Evolutionary conservation across 495 filamentous ascomycete species (phyloP), one percentile per base, ranked within the genome.

Genomic region (Peziza echinospora): DNA sequence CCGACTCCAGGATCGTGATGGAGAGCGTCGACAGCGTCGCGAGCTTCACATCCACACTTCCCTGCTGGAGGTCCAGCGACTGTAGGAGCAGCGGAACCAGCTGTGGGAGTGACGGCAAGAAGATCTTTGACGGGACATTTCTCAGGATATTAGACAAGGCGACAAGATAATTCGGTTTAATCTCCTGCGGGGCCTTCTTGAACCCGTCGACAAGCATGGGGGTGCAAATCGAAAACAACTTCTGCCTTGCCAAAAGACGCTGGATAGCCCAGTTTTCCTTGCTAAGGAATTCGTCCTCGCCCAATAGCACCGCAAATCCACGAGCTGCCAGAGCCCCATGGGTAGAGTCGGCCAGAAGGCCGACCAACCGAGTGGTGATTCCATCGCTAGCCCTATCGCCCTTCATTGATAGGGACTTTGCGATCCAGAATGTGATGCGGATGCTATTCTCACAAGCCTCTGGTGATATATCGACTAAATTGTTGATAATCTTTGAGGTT

Each of bases 71-170:
- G 48, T 82, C 77, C n/a, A 84, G 65, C 42, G 65, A 71, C 55
- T 82, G 79, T 3, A 83, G 68, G 39, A 84, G 70, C n/a, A 81
- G 68, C 0, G 79, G 76, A 5, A 76, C 63, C 17, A 83, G 63
- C 16, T 65, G 66, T 17, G 65, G 65, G 8, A 83, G 64, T 51
- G 76, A 69, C 1, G 72, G 67, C 51, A 73, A 65, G 19, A 81
- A 69, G 39, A 83, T 64, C 16, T 61, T 50, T 21, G 74, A 71
- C 8, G 77, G 67, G 24, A 78, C 68, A 48, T 71, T 70, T 47
- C 67, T 67, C 30, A 83, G 67, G 28, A 83, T 68, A 2, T 75
- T 73, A 0, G 73, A 72, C 11, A 82, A 66, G 19, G 78, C 78
- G 44, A 77, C 67, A 17, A 83, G 69, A 48, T 80, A 72, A 52